Conservation (phyloP, 1,139 yeast genomes). For the Waltiozyma solani region DNA sequence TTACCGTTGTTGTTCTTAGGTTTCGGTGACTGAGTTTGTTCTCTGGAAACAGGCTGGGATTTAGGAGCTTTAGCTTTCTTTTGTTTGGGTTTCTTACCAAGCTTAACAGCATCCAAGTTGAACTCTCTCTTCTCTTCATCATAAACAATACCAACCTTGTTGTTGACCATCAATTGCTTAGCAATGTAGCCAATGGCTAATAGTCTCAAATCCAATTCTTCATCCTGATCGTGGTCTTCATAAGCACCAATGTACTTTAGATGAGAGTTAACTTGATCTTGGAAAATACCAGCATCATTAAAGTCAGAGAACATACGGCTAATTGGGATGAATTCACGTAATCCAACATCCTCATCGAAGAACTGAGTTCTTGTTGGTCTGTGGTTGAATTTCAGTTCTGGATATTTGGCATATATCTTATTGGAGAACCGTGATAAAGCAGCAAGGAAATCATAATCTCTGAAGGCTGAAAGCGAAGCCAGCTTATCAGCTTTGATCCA, state of each 20-base stretch:
- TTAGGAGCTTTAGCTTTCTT: background rate
- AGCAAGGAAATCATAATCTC: slow-evolving; percentile 26
- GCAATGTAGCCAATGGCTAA: slow-evolving; percentile 28
- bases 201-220: slow-evolving; percentile 27
- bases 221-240: slow-evolving; percentile 17
- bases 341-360: slow-evolving; percentile 53
- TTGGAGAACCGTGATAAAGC: slow-evolving; percentile 25
- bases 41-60: too few species aligned
- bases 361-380: slow-evolving; percentile 39
- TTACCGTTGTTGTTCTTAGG: background rate
- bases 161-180: slow-evolving; percentile 20
- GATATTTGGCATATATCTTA: slow-evolving; percentile 4
- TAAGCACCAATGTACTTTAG: slow-evolving; percentile 21
- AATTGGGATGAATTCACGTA: slow-evolving; percentile 49
- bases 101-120: slow-evolving; percentile 9
- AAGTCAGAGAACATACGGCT: slow-evolving; percentile 49
- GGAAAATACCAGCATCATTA: slow-evolving; percentile 35
- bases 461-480: slow-evolving; percentile 29
- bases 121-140: slow-evolving; percentile 14
- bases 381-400: slow-evolving; percentile 21
- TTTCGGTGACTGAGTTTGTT: too few species aligned
- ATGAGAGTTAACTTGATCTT: slow-evolving; percentile 19
- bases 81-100: background rate
- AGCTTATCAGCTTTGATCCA: slow-evolving; percentile 43
- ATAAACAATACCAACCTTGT: slow-evolving; percentile 25